Conservation (phyloP, 352 stramenopile genomes). For the Paralagenidium karlingii region DNA sequence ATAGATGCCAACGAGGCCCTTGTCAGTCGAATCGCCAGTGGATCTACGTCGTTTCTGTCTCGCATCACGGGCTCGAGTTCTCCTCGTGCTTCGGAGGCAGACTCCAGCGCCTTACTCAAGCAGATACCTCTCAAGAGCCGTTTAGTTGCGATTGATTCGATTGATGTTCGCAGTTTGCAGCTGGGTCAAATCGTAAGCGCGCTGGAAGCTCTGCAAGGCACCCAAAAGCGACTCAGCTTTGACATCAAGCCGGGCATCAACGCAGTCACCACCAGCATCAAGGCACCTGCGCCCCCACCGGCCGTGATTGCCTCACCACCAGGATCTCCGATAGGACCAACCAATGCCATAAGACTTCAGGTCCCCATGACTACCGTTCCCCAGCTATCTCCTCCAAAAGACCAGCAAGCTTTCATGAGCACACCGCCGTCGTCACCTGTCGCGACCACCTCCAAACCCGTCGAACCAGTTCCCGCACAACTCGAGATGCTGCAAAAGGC, state of each 20-base stretch:
- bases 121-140: constrained; percentile 22
- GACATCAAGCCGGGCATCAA: constrained; percentile 7
- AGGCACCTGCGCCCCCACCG: not conserved
- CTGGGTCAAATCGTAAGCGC: constrained; percentile 19
- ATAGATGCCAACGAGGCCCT: not conserved
- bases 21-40: too few relatives aligned
- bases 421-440: too few relatives aligned
- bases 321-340: not conserved
- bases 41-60: too few relatives aligned
- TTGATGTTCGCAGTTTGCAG: constrained; percentile 23
- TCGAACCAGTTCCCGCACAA: too few relatives aligned
- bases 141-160: constrained; percentile 28
- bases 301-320: not conserved
- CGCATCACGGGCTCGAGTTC: not conserved
- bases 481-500: too few relatives aligned
- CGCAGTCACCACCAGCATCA: not conserved
- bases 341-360: too few relatives aligned
- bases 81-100: constrained; percentile 6
- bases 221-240: constrained; percentile 21
- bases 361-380: too few relatives aligned
- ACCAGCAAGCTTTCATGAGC: too few relatives aligned
- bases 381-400: too few relatives aligned
- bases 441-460: too few relatives aligned
- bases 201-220: constrained; percentile 13
- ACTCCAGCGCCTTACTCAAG: too few relatives aligned